Conservation (phyloP, 2,329 filamentous ascomycete genomes). For the Penicillium thymicola region DNA sequence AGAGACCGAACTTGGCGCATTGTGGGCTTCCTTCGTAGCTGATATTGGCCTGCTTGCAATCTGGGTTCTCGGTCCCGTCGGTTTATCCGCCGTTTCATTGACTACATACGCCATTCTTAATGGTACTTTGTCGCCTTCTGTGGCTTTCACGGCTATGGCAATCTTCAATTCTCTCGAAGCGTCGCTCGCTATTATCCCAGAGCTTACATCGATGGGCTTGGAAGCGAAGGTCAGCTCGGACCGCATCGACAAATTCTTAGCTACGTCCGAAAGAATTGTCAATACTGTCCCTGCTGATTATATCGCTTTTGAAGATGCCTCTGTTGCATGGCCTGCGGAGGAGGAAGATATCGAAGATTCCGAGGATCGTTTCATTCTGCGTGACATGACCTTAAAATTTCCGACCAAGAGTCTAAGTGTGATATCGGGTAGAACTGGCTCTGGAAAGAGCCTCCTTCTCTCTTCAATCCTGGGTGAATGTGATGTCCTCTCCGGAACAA, state of each 20-base stretch:
- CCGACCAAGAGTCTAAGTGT: slow-evolving; percentile 67
- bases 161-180: slow-evolving; percentile 73
- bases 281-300: slow-evolving; percentile 55
- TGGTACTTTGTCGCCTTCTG: slow-evolving; percentile 63
- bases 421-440: slow-evolving; percentile 73
- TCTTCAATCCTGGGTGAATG: slow-evolving; percentile 72
- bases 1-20: slow-evolving; percentile 62
- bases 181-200: slow-evolving; percentile 67
- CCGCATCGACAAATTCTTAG: slow-evolving; percentile 69
- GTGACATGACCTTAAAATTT: slow-evolving; percentile 63
- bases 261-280: slow-evolving; percentile 66
- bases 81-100: slow-evolving; percentile 69
- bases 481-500: slow-evolving; percentile 62
- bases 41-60: slow-evolving; percentile 63
- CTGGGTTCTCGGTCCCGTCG: slow-evolving; percentile 70
- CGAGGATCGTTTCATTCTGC: slow-evolving; percentile 63
- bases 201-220: slow-evolving; percentile 66
- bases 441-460: slow-evolving; percentile 73
- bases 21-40: slow-evolving; percentile 64
- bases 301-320: slow-evolving; percentile 64
- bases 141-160: slow-evolving; percentile 73
- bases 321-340: slow-evolving; percentile 71
- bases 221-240: slow-evolving; percentile 71
- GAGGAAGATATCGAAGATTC: slow-evolving; percentile 43
- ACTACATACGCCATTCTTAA: slow-evolving; percentile 64